Evolutionary conservation across 345 rosid species (phyloP), one percentile per base, ranked within the genome.

Genomic region (Pugionium cornutum): DNA sequence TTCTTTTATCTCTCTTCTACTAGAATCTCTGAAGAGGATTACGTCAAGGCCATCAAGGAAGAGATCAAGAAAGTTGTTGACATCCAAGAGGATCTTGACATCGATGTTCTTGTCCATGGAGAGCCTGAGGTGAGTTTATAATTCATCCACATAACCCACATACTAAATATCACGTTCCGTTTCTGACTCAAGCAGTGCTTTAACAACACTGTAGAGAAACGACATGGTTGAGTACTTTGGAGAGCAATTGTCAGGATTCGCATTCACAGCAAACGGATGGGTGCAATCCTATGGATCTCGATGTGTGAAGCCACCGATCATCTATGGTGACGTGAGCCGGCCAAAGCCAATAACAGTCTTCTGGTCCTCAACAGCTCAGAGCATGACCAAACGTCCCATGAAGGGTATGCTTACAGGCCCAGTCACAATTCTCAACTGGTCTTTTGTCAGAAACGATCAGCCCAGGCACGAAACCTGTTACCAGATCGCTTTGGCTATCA

Each of bases 331-430:
- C 44, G 98, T 92, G 73, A 89, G 98, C 88, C 97, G 98, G 18
- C 98, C 98, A 46, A 88, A 89, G 57, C 83, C 98, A 58, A 92
- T 92, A 97, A 89, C 98, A 1, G 97, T 92, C 53, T 89, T 86
- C 89, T 92, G 97, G 98, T 92, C 98, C 7, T 85, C 97, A 44
- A 59, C 73, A 6, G 98, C 97, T 34, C 98, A 92, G 75, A 89
- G 97, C 86, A 83, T 92, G 96, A 88, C 98, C 52, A 42, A 83
- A 46, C 90, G 97, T 77, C 97, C 97, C 36, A 92, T 92, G 98
- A 92, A 92, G 82, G 98, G 98, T 52, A 92, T 92, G 98, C 98
- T 92, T 79, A 92, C 97, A n/a, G 98, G 98, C 43, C 98, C 98
- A 11, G 98, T 92, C 71, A 92, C 97, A 68, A 92, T 89, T 67